Percentiles rank a stretch among this genome's conserved stretches.
These are phyloP conservation scores for Yamadazyma buinensis DNA, from an alignment of 1,139 yeast genomes.

Conservation along the genomic window DNA sequence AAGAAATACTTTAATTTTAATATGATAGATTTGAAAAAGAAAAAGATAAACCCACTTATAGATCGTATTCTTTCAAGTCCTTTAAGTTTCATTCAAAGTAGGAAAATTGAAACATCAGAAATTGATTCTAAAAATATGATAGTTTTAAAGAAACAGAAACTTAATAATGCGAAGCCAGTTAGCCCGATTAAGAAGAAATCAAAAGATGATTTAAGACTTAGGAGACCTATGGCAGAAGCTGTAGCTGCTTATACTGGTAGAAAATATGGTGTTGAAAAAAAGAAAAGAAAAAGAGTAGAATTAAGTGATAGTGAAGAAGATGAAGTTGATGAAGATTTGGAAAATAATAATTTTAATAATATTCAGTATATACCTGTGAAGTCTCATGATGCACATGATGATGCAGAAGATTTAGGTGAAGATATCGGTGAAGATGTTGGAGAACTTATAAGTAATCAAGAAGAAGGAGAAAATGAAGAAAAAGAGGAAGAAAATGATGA, in stretches of 20 bases:
- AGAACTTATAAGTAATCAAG: conserved; percentile 14
- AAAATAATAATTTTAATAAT: neutral
- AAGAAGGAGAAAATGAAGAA: conserved; percentile 12
- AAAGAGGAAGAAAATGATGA: conserved; percentile 10
- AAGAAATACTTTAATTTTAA: too few species aligned
- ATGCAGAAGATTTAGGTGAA: neutral
- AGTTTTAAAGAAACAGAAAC: conserved; percentile 23
- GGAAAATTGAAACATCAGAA: conserved; percentile 16
- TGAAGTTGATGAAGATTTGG: conserved; percentile 15
- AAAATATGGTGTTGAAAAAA: conserved; percentile 38
- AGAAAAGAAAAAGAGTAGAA: conserved; percentile 21
- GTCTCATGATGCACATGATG: neutral
- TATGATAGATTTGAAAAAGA: conserved; percentile 11
- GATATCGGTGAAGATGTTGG: conserved; percentile 6
- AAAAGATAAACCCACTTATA: conserved; percentile 37
- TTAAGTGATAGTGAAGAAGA: conserved; percentile 23
- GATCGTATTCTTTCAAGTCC: conserved; percentile 60
- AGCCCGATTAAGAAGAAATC: conserved; percentile 9
- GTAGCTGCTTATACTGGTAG: conserved; percentile 58
- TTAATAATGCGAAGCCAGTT: conserved; percentile 3
- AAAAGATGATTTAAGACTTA: too few species aligned
- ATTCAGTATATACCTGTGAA: neutral
- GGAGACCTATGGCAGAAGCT: conserved; percentile 59
- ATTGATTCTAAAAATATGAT: conserved; percentile 36
- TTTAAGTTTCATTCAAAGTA: conserved; percentile 50